Conservation (phyloP, 768 basidiomycete genomes). For the Boletus vermiculosoides region DNA sequence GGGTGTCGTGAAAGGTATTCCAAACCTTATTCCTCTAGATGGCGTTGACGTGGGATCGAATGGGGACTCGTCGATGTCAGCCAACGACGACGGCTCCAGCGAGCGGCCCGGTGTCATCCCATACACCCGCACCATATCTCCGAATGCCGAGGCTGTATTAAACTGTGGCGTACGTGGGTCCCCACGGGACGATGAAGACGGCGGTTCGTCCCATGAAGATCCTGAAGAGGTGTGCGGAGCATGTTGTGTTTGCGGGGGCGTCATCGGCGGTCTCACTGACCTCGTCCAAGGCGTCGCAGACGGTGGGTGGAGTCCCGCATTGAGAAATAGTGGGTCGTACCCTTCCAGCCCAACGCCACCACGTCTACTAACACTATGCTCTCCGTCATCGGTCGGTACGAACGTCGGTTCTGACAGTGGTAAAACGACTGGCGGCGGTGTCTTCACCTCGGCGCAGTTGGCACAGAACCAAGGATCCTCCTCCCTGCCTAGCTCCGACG, state of each 20-base stretch:
- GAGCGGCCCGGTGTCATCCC: conserved; percentile 37
- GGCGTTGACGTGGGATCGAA: conserved; percentile 83
- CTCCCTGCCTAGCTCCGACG: conserved; percentile 65
- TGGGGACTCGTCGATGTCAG: conserved; percentile 47
- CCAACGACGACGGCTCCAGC: conserved; percentile 28
- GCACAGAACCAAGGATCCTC: conserved; percentile 81
- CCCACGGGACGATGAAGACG: conserved; percentile 44
- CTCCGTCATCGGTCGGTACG: conserved; percentile 58
- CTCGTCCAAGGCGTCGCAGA: conserved; percentile 51
- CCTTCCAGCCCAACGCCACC: conserved; percentile 31
- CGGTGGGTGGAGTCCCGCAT: conserved; percentile 51
- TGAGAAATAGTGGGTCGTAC: conserved; percentile 60
- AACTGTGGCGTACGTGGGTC: conserved; percentile 57
- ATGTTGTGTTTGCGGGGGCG: conserved; percentile 41
- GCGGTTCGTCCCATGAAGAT: conserved; percentile 45
- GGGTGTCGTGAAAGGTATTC: conserved; percentile 58
- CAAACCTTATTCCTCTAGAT: conserved; percentile 71
- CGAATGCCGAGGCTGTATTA: conserved; percentile 28
- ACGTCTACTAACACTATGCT: neutral
- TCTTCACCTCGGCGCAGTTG: conserved; percentile 47
- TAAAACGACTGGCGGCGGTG: conserved; percentile 37
- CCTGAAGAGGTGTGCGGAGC: conserved; percentile 33
- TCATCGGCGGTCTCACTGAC: conserved; percentile 41
- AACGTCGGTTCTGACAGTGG: conserved; percentile 59
- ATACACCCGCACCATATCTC: conserved; percentile 41